phyloP scores from a whole-genome alignment of 257 asterid genomes.

The Orobanche coerulescens region DNA sequence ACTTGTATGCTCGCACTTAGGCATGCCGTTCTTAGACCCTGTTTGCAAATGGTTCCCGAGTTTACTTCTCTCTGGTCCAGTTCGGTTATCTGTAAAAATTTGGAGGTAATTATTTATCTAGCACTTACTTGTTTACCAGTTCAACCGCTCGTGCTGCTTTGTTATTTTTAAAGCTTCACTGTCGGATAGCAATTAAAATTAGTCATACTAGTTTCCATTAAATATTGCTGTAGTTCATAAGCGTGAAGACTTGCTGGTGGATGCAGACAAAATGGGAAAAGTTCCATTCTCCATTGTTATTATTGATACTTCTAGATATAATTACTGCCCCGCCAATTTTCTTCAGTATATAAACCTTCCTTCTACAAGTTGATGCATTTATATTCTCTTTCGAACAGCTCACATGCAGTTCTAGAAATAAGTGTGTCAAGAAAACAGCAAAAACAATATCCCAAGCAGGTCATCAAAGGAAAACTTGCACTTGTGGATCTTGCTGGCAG shows the following conservation, averaged over 20 bases:
- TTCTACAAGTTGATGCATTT: conserved; percentile 15
- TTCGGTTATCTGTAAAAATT: not conserved
- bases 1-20: not conserved
- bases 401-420: conserved; percentile 96
- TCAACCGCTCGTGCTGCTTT: conserved; percentile 12
- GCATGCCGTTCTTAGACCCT: not conserved
- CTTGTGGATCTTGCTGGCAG: conserved; percentile 99
- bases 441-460: conserved; percentile 63
- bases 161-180: conserved; percentile 12
- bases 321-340: conserved; percentile 4
- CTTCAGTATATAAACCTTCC: conserved; percentile 19
- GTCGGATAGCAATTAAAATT: not conserved
- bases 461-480: conserved; percentile 81
- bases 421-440: conserved; percentile 61
- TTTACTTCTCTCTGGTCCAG: conserved; percentile 6
- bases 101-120: not conserved
- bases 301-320: conserved; percentile 9
- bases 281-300: conserved; percentile 7
- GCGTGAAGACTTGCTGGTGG: not conserved
- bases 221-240: not conserved
- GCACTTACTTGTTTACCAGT: conserved; percentile 2
- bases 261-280: conserved; percentile 5
- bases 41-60: not conserved
- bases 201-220: not conserved
- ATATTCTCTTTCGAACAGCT: conserved; percentile 39